phyloP scores from a whole-genome alignment of 352 stramenopile species.

The Phytophthora fragariaefolia region DNA sequence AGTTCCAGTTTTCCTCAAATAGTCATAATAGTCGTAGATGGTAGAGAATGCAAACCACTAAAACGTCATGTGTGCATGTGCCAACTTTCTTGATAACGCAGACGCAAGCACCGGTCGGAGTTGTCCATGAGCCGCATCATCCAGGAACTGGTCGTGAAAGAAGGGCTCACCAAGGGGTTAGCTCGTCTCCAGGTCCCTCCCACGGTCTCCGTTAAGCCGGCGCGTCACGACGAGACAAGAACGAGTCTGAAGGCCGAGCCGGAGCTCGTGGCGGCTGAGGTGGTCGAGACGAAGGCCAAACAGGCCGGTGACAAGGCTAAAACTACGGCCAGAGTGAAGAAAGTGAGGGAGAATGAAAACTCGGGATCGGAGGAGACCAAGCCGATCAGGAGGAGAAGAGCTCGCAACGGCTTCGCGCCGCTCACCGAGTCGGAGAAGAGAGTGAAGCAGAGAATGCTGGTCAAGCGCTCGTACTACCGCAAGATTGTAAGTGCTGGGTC shows the following conservation, averaged over 20 bases:
- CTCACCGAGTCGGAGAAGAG: conserved; percentile 66
- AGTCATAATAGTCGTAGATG: too few species aligned
- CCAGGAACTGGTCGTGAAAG: conserved; percentile 37
- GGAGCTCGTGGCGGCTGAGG: neutral
- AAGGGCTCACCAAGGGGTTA: neutral
- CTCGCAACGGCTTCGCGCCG: conserved; percentile 41
- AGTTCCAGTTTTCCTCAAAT: too few species aligned
- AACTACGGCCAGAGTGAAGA: conserved; percentile 2
- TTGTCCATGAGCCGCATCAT: conserved; percentile 64
- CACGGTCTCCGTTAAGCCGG: conserved; percentile 7
- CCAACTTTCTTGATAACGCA: conserved; percentile 13
- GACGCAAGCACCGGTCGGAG: conserved; percentile 38
- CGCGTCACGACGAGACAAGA: conserved; percentile 4
- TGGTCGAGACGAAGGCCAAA: neutral
- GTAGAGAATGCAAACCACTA: too few species aligned
- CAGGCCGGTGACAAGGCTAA: neutral
- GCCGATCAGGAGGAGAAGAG: conserved; percentile 15
- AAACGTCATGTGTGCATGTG: conserved; percentile 1
- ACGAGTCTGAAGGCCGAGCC: neutral
- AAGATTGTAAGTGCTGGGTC: conserved; percentile 59
- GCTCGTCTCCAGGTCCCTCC: neutral
- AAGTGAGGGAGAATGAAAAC: conserved; percentile 4
- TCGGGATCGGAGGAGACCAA: conserved; percentile 9
- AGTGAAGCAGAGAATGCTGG: conserved; percentile 71
- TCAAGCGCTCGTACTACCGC: conserved; percentile 78